phyloP scores from a whole-genome alignment of 345 rosid species.

The Corymbia maculata region DNA sequence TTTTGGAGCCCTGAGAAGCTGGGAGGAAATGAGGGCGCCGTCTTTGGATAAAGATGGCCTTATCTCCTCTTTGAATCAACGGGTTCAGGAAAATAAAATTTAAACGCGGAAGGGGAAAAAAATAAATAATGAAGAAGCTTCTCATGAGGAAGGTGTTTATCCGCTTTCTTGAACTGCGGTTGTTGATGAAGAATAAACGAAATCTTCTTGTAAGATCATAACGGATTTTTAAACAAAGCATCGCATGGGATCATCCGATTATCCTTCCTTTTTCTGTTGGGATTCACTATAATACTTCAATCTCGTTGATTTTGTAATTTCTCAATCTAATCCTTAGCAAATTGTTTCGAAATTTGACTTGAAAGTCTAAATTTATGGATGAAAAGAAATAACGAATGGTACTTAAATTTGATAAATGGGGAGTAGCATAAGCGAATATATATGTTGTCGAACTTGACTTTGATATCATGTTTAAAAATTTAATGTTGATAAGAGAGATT shows the following conservation, averaged over 20 bases:
- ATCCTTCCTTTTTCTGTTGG: not conserved
- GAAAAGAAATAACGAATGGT: rapidly evolving
- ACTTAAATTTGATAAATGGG: not conserved
- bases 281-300: not conserved
- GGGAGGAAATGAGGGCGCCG: not conserved
- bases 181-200: not conserved
- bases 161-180: not conserved
- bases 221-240: not conserved
- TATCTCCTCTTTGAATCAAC: not conserved
- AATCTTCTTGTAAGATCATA: not conserved
- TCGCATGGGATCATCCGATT: not conserved
- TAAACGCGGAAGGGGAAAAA: no score
- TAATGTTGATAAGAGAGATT: not conserved
- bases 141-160: not conserved
- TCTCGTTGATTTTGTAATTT: not conserved
- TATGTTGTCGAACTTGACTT: rapidly evolving
- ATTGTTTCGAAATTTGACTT: not conserved
- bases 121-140: not conserved
- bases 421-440: not conserved
- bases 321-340: no score
- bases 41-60: not conserved
- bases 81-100: not conserved
- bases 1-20: not conserved
- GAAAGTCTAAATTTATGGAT: rapidly evolving
- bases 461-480: not conserved